phyloP scores from a whole-genome alignment of 768 basidiomycete species.

The Pleurotus djamor region DNA sequence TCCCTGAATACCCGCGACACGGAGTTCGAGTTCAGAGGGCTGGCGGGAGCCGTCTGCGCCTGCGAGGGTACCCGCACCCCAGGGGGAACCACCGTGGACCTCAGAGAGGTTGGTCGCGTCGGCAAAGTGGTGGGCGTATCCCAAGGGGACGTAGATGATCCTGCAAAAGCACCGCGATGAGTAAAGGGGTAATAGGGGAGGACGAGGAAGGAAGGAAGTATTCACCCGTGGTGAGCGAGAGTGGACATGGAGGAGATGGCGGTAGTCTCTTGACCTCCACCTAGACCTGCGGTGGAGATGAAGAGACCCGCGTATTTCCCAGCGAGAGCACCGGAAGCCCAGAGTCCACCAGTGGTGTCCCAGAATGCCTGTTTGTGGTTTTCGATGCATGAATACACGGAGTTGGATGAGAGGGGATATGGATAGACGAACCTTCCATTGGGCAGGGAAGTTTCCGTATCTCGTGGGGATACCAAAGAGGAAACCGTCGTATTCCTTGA shows the following conservation, averaged over 20 bases:
- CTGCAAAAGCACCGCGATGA: slow-evolving; percentile 17
- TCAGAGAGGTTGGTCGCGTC: slow-evolving; percentile 39
- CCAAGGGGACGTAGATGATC: slow-evolving; percentile 69
- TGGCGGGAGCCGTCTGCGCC: slow-evolving; percentile 55
- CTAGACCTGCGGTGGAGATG: slow-evolving; percentile 68
- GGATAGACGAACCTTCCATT: slow-evolving; percentile 58
- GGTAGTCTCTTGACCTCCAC: slow-evolving; percentile 80
- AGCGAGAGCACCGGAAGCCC: slow-evolving; percentile 53
- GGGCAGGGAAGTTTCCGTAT: slow-evolving; percentile 78
- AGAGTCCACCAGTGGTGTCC: slow-evolving; percentile 71
- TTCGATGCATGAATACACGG: background rate
- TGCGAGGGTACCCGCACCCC: slow-evolving; percentile 76
- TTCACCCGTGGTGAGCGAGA: slow-evolving; percentile 57
- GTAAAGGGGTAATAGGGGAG: background rate
- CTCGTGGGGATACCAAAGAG: slow-evolving; percentile 79
- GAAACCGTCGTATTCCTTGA: slow-evolving; percentile 67
- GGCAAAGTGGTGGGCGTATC: slow-evolving; percentile 51
- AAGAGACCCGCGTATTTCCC: slow-evolving; percentile 81
- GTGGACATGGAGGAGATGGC: slow-evolving; percentile 50
- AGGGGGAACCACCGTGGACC: slow-evolving; percentile 68
- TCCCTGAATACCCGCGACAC: slow-evolving; percentile 58
- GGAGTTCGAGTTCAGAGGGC: slow-evolving; percentile 54
- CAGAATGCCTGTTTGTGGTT: slow-evolving; percentile 53
- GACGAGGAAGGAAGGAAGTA: background rate
- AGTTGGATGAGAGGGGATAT: background rate